Evolutionary conservation across 208 protist species (phyloP), one percentile per base, ranked within the genome.

Genomic region (Leishmania braziliensis): DNA sequence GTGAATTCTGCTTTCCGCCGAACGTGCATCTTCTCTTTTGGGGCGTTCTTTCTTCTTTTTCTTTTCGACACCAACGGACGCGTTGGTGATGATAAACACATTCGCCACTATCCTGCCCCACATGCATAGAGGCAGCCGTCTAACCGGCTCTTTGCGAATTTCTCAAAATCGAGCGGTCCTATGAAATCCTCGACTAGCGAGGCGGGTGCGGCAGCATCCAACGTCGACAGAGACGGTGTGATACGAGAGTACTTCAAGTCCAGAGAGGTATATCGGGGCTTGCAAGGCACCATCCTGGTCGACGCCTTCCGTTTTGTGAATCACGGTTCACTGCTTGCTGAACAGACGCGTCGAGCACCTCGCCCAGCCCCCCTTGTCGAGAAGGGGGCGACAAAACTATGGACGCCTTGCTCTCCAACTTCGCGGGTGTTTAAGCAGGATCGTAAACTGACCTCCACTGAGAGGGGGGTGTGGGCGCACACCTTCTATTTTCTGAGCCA

Each of bases 401-500:
- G 10, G 46, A 53, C 39, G 26, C 18, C 10, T 43, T 80, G 82
- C 62, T 62, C 62, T 33, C 39, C 39, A 46, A 78, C 33, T 29
- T 12, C 48, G 23, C 33, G 50, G 39, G 62, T 39, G 23, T 18
- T 26, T 43, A n/a, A 20, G 12, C 77, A 50, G 33, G 26, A 23
- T 10, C 5, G 10, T 73, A 46, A 26, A 6, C 10, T 51, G 46
- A 5, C 46, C 39, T 54, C 69, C 48, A 73, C 69, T 18, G 2
- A 20, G 69, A 53, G 69, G 53, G 8, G 4, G 46, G 46, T 2
- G 46, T 43, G 60, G 0, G 29, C 78, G 66, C 81, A 79, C 63
- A 69, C 86, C 5, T 75, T 96, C 51, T 96, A 90, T 83, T 97
- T 98, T 82, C 88, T 98, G 53, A 95, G 89, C 14, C 96, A 98